phyloP scores from a whole-genome alignment of 2,329 filamentous ascomycete species.

The Apiospora malaysiana region DNA sequence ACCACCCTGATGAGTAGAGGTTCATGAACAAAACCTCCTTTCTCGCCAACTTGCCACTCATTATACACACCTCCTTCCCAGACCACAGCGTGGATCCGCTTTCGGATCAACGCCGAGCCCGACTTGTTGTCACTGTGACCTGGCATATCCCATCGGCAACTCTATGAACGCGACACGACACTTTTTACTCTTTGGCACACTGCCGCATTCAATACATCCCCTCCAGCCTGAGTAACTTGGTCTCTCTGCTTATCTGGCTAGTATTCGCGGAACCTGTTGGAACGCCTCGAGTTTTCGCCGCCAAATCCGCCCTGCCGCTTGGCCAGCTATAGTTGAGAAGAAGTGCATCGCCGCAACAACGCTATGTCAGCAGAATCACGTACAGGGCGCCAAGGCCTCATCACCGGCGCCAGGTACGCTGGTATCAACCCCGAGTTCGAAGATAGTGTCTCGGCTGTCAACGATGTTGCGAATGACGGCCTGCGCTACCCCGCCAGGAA shows the following conservation, averaged over 20 bases:
- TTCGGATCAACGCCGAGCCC: slow-evolving; percentile 13
- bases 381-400: slow-evolving; percentile 20
- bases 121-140: neutral
- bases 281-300: neutral
- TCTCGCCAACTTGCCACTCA: neutral
- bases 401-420: slow-evolving; percentile 38
- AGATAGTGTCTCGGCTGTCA: slow-evolving; percentile 39
- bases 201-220: too few relatives aligned
- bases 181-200: too few relatives aligned
- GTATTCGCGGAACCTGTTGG: neutral
- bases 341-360: neutral
- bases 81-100: neutral
- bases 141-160: neutral
- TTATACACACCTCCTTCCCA: neutral
- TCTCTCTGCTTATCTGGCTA: neutral
- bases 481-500: neutral
- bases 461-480: slow-evolving; percentile 35
- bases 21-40: neutral
- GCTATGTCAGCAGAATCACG: neutral
- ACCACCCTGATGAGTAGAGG: neutral
- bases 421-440: slow-evolving; percentile 45
- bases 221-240: neutral
- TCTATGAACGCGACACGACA: neutral
- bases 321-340: neutral
- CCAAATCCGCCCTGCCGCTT: neutral